These are phyloP conservation scores for Ceratocystis albifundus DNA, from an alignment of 2,329 filamentous ascomycete genomes.

Conservation along the genomic window DNA sequence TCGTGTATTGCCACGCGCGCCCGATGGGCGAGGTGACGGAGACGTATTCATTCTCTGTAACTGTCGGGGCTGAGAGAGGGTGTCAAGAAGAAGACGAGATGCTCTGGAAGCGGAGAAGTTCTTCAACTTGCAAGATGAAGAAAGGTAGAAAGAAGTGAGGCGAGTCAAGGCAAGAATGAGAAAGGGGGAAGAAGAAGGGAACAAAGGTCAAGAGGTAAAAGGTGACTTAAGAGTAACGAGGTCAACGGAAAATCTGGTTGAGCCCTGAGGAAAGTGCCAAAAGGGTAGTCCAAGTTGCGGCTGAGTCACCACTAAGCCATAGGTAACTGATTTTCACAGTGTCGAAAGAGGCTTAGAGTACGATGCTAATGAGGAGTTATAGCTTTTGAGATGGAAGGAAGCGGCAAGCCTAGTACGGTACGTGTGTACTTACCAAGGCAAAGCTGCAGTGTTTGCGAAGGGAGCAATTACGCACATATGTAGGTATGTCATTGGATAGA, in stretches of 20 bases:
- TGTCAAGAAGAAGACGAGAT: not conserved
- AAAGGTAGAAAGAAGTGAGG: not conserved
- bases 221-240: not conserved
- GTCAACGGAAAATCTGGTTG: not conserved
- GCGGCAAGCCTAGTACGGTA: too few species aligned
- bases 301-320: not conserved
- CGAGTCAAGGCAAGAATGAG: not conserved
- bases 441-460: too few species aligned
- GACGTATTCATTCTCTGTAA: slow-evolving; percentile 31
- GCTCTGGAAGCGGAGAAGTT: not conserved
- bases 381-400: too few species aligned
- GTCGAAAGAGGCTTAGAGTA: not conserved
- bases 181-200: not conserved
- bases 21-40: slow-evolving; percentile 27
- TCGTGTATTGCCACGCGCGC: slow-evolving; percentile 35
- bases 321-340: not conserved
- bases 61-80: too few species aligned
- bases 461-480: too few species aligned
- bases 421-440: too few species aligned
- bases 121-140: not conserved
- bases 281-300: too few species aligned
- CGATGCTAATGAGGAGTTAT: not conserved
- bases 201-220: too few species aligned
- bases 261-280: not conserved
- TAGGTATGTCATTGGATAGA: too few species aligned